These are phyloP conservation scores for Cercophora newfieldiana DNA, from an alignment of 495 filamentous ascomycete genomes.

Conservation along the genomic window DNA sequence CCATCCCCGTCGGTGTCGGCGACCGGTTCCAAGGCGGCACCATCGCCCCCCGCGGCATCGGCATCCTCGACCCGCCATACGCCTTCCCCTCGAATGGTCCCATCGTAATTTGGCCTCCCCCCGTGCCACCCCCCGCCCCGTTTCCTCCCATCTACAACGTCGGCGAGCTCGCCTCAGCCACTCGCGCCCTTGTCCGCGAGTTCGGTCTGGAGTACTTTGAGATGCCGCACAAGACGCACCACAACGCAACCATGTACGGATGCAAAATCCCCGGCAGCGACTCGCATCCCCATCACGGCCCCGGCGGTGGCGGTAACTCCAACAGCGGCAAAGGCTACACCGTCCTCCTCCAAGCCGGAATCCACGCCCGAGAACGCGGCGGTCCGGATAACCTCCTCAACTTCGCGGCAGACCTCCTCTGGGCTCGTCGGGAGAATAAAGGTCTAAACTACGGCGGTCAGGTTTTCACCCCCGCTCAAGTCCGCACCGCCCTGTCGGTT, in stretches of 20 bases:
- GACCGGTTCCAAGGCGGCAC: constrained; percentile 25
- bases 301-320: too few relatives aligned
- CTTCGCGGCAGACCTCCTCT: constrained; percentile 20
- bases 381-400: constrained; percentile 21
- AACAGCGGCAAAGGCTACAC: neutral
- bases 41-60: constrained; percentile 13
- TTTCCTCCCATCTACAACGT: constrained; percentile 17
- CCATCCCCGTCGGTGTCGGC: constrained; percentile 15
- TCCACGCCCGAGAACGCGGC: constrained; percentile 27
- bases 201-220: constrained; percentile 15
- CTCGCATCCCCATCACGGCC: too few relatives aligned
- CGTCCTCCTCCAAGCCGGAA: constrained; percentile 11
- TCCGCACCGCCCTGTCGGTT: constrained; percentile 35
- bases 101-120: neutral
- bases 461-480: constrained; percentile 40
- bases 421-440: constrained; percentile 1
- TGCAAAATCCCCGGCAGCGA: constrained; percentile 6
- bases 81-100: neutral
- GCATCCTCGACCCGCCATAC: neutral
- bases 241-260: constrained; percentile 19
- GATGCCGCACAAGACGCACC: constrained; percentile 17
- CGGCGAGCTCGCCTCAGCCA: constrained; percentile 17
- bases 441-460: constrained; percentile 39
- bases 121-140: constrained; percentile 5
- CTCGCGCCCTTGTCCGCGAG: constrained; percentile 9